phyloP scores from a whole-genome alignment of 495 filamentous ascomycete species.

The Hypoxylon fuscum region DNA sequence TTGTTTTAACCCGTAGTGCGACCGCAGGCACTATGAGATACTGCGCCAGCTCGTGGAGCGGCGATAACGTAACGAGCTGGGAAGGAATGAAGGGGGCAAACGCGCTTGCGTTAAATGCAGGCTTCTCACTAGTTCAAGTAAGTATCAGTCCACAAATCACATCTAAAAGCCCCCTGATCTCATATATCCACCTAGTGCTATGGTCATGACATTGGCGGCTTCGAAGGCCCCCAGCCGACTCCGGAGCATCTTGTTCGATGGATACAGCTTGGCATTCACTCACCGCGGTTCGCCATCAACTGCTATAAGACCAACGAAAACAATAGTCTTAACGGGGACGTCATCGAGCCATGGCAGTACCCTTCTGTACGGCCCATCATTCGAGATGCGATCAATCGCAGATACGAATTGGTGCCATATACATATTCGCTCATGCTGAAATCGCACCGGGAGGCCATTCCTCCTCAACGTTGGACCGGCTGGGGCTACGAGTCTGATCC shows the following conservation, averaged over 20 bases:
- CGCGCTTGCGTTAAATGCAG: slow-evolving; percentile 70
- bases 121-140: slow-evolving; percentile 69
- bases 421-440: slow-evolving; percentile 69
- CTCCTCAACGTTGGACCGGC: slow-evolving; percentile 73
- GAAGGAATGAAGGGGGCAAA: slow-evolving; percentile 73
- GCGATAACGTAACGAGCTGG: slow-evolving; percentile 73
- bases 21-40: slow-evolving; percentile 74
- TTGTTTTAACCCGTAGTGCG: slow-evolving; percentile 72
- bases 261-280: slow-evolving; percentile 74
- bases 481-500: slow-evolving; percentile 73
- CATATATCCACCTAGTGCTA: slow-evolving; percentile 61
- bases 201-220: slow-evolving; percentile 77
- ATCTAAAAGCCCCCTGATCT: slow-evolving; percentile 7
- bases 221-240: slow-evolving; percentile 73
- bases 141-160: background rate
- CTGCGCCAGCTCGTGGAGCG: slow-evolving; percentile 72
- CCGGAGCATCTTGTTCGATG: slow-evolving; percentile 75
- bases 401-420: slow-evolving; percentile 75
- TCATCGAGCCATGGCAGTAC: slow-evolving; percentile 80
- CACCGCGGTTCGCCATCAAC: slow-evolving; percentile 75
- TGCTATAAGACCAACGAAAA: slow-evolving; percentile 74
- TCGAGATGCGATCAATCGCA: slow-evolving; percentile 69
- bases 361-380: slow-evolving; percentile 67
- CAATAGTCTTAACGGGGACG: slow-evolving; percentile 69
- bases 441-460: slow-evolving; percentile 64